These are phyloP conservation scores for Sporothrix pallida DNA, from an alignment of 2,329 filamentous ascomycete genomes.

Conservation along the genomic window DNA sequence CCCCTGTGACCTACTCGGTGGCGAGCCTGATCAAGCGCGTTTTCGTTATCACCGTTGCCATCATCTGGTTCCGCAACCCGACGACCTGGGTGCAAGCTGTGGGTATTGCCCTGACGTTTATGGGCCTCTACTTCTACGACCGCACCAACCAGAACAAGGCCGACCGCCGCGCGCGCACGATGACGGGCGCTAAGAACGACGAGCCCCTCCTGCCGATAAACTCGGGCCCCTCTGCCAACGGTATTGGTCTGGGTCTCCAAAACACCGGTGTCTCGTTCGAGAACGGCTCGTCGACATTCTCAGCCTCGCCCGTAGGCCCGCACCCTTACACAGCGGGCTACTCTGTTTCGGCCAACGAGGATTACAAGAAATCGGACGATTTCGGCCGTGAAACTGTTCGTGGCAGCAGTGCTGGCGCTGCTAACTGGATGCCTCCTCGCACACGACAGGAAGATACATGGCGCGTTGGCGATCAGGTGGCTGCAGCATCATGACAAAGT, in stretches of 20 bases:
- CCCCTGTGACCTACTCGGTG: conserved; percentile 95
- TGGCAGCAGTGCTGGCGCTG: conserved; percentile 48
- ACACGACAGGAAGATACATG: conserved; percentile 89
- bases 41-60: conserved; percentile 92
- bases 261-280: conserved; percentile 51
- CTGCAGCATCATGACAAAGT: conserved; percentile 34
- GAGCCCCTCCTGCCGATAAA: conserved; percentile 71
- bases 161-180: conserved; percentile 77
- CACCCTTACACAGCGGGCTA: conserved; percentile 57
- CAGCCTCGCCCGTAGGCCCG: conserved; percentile 38
- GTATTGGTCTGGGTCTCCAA: conserved; percentile 32
- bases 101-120: conserved; percentile 86
- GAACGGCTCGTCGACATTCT: conserved; percentile 43
- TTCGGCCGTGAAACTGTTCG: conserved; percentile 49
- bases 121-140: conserved; percentile 95
- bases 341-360: conserved; percentile 50
- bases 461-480: conserved; percentile 52
- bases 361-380: conserved; percentile 64
- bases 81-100: conserved; percentile 82
- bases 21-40: conserved; percentile 96
- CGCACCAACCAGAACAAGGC: conserved; percentile 88
- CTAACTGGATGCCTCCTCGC: conserved; percentile 74
- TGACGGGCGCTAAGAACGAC: conserved; percentile 53
- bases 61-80: conserved; percentile 92
- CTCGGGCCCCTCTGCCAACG: conserved; percentile 37